Percentiles rank a stretch among this genome's conserved stretches.
These are phyloP conservation scores for Agastache rugosa DNA, from an alignment of 257 asterid species.

Conservation along the genomic window DNA sequence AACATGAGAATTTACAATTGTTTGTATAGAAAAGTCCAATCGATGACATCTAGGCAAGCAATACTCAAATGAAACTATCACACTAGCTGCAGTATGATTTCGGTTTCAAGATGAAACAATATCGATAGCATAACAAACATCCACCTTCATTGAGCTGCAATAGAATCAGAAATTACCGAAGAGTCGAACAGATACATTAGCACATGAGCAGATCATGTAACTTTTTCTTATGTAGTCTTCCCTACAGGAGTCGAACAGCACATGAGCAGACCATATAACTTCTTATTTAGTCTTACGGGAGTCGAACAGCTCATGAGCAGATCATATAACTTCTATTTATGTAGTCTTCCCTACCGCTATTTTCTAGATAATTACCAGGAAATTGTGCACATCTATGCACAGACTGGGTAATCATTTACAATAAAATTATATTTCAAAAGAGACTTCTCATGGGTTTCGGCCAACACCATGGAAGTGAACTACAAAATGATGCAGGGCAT, in stretches of 20 bases:
- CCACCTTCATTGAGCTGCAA: neutral
- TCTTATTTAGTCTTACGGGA: neutral
- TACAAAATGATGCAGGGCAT: neutral
- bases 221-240: neutral
- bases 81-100: neutral
- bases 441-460: too few species aligned
- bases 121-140: neutral
- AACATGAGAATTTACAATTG: neutral
- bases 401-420: neutral
- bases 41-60: neutral
- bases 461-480: too few species aligned
- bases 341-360: neutral
- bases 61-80: neutral
- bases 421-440: too few species aligned
- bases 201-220: neutral
- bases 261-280: neutral
- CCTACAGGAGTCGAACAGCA: neutral
- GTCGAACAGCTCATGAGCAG: neutral
- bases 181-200: neutral
- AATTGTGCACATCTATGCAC: neutral
- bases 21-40: neutral
- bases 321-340: neutral
- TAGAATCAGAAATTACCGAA: neutral
- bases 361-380: neutral
- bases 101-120: conserved; percentile 1